Evolutionary conservation across 1,284 basidiomycete genomes (phyloP).

Genomic region (Irpex rosettiformis): DNA sequence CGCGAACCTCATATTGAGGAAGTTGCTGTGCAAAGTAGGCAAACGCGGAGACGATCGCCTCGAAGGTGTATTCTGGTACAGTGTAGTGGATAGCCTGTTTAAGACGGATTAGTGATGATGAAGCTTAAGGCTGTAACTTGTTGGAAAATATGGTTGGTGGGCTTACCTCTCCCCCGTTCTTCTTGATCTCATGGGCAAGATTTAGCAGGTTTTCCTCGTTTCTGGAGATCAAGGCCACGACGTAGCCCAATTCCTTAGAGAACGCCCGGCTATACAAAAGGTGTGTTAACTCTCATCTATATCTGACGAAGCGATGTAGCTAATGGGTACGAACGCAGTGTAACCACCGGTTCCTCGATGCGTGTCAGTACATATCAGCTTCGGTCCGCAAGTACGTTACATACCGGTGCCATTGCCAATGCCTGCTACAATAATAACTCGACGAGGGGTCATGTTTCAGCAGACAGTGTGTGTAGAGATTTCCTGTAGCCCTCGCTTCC

Average conservation of each 20-base stretch:
- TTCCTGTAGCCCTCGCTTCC: neutral
- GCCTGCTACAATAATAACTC: conserved; percentile 9
- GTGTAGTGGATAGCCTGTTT: conserved; percentile 20
- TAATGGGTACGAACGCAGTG: conserved; percentile 10
- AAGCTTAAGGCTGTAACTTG: no score
- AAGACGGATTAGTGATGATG: neutral
- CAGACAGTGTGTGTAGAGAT: neutral
- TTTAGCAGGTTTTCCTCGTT: conserved; percentile 10
- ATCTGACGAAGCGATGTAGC: neutral
- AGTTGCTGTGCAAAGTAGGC: conserved; percentile 22
- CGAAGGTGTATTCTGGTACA: conserved; percentile 22
- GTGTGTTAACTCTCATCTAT: neutral
- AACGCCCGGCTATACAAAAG: conserved; percentile 7
- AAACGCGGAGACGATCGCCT: conserved; percentile 22
- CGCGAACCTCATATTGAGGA: conserved; percentile 24
- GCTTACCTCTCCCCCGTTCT: conserved; percentile 8
- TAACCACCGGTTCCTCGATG: conserved; percentile 10
- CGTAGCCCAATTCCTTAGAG: conserved; percentile 6
- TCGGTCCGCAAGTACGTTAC: neutral
- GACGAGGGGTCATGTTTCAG: neutral
- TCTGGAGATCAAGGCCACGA: conserved; percentile 7
- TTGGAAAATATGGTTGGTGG: neutral
- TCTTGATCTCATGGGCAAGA: conserved; percentile 9
- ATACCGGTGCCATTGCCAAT: conserved; percentile 12
- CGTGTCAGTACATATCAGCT: neutral